Conservation (phyloP, 441 rosid species). For the Sinapis alba region DNA sequence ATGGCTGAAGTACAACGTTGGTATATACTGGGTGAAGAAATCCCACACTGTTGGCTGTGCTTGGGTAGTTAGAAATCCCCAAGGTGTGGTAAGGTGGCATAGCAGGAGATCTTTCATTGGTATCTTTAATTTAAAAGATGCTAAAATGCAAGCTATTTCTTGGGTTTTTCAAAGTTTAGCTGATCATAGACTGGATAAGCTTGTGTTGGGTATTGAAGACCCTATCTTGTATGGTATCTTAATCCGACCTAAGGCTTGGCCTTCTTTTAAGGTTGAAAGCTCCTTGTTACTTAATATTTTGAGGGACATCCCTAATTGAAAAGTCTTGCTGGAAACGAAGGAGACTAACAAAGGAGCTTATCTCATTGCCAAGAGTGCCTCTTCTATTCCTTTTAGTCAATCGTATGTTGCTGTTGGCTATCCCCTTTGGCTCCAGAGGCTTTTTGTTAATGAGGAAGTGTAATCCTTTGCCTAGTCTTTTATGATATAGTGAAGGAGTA, state of each 20-base stretch:
- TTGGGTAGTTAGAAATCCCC: too few relatives aligned
- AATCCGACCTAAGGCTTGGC: background rate
- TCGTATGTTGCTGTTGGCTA: too few relatives aligned
- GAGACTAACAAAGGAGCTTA: background rate
- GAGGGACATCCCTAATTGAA: background rate
- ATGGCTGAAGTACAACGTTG: too few relatives aligned
- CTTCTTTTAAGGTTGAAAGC: background rate
- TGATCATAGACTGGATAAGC: background rate
- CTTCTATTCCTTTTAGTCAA: too few relatives aligned
- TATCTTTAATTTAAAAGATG: background rate
- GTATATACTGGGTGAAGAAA: too few relatives aligned
- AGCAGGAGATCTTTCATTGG: background rate
- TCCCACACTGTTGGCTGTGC: too few relatives aligned
- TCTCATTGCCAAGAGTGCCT: background rate
- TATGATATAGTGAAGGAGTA: too few relatives aligned
- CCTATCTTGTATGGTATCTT: background rate
- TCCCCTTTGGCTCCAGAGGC: too few relatives aligned
- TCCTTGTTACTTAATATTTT: background rate
- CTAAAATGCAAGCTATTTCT: background rate
- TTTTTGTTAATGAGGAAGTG: too few relatives aligned
- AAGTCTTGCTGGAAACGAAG: background rate
- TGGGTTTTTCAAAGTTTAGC: background rate
- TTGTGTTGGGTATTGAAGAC: background rate
- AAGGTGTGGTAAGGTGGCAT: background rate
- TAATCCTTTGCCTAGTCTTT: too few relatives aligned